Evolutionary conservation across 2,329 filamentous ascomycete species (phyloP), one percentile per base, ranked within the genome.

Genomic region (Grosmannia serpens): DNA sequence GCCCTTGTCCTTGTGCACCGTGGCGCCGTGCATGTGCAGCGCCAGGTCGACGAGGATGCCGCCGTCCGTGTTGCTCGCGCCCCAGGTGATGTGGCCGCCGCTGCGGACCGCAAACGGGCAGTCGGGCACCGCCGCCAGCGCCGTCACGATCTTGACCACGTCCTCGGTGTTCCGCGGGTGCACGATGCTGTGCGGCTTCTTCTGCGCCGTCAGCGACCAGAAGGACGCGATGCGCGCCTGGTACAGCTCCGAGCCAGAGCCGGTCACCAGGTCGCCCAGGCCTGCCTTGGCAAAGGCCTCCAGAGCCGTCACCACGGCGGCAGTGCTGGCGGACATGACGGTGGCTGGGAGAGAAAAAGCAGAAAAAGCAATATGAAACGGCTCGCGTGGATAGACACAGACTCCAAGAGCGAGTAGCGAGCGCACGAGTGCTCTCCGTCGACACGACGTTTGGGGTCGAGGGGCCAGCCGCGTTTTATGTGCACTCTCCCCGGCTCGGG

Each of bases 121-220:
- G 5, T 44, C 11, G n/a, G 53, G 53, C 6, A n/a, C 53, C 5
- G 31, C 53, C 6, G 35, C 53, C 0, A 76, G 64, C 2, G 70
- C 64, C 51, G 68, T 70, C 24, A 75, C 65, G 2, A 68, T 66
- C 9, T 63, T 61, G 5, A 73, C 69, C 8, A 74, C 71, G 59
- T 76, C 72, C 7, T 69, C 60, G 7, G 69, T 62, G 1, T 67
- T 59, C 2, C 31, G 53, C 6, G 66, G 65, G 4, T 52, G 61
- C 31, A 54, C 53, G 17, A 54, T 54, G 24, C 53, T 54, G 33
- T 44, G 53, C 24, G 53, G 53, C 53, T 41, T 41, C 35, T 54
- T 54, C 53, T 54, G 53, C 15, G 53, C 53, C 53, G 53, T 41
- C 2, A 54, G 26, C 9, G 53, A 54, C 53, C 53, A 54, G 11